Conservation (phyloP, 2,329 filamentous ascomycete species). For the Fusarium xylarioides region DNA sequence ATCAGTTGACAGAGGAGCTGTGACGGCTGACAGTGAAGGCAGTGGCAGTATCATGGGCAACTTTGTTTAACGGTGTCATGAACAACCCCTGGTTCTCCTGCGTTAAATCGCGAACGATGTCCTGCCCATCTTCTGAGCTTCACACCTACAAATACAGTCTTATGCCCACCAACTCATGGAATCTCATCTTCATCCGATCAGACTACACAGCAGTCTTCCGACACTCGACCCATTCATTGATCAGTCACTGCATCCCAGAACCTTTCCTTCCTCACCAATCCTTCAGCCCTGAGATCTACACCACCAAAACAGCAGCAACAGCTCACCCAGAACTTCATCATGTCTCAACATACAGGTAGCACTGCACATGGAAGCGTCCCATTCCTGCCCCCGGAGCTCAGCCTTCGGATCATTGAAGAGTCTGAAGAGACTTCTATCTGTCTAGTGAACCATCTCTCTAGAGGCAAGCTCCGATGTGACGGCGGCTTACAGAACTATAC, state of each 20-base stretch:
- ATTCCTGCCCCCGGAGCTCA: background rate
- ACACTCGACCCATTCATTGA: background rate
- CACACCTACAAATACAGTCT: background rate
- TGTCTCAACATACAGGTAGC: background rate
- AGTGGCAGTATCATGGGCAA: background rate
- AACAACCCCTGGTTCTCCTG: background rate
- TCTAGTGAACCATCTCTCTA: background rate
- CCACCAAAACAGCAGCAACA: no score
- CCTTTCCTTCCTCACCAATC: background rate
- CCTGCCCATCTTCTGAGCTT: rapidly evolving
- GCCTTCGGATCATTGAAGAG: background rate
- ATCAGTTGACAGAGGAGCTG: background rate
- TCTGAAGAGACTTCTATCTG: background rate
- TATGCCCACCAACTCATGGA: background rate
- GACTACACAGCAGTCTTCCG: background rate
- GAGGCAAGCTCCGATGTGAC: background rate
- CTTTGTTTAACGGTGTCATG: background rate
- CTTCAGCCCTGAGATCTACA: background rate
- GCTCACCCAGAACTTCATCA: background rate
- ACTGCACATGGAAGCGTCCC: background rate
- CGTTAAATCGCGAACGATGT: background rate
- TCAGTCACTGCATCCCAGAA: background rate
- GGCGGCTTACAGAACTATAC: background rate
- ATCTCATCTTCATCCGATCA: background rate
- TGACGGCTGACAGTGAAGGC: background rate